Evolutionary conservation across 2,329 filamentous ascomycete species (phyloP), one percentile per base, ranked within the genome.

Genomic region (Phaeomoniella chlamydospora): DNA sequence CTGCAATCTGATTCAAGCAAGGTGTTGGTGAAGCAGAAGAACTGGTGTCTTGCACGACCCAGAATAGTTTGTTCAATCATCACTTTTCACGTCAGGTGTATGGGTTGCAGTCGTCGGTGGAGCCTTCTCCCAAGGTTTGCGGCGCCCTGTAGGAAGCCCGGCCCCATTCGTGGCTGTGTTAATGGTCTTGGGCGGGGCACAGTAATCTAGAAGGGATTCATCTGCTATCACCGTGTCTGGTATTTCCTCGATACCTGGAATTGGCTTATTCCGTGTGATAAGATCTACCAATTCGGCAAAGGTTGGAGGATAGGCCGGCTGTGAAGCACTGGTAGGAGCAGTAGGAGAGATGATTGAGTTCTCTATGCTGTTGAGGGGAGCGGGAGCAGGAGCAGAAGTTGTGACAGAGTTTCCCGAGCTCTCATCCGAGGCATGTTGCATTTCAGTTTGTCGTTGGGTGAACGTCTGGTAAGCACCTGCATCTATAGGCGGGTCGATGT

Each of bases 281-380:
- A 93, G 71, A 49, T 84, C 80, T 37, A 93, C 78, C 42, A 94
- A 85, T 45, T 88, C 77, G 5, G 82, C 79, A 55, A 94, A 94
- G 1, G 76, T 79, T 34, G 77, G 77, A 3, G 86, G 86, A 48
- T 93, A 93, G 1, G 74, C 71, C 26, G 84, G 80, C 32, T 72
- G 65, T 26, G 18, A 41, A 13, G 15, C 10, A 26, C 12, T 19
- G 29, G 37, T 19, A 26, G 36, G 19, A 12, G 35, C 18, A 50
- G 41, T 4, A 41, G 30, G 4, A 35, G 15, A 14, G 45, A 42
- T 2, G 38, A 18, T 29, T 5, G 12, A 29, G 4, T 33, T 34
- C 32, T 5, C 34, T 35, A 38, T 34, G 13, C 13, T 32, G 14
- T 29, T 34, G 35, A 18, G 37, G 18, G 19, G 41, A 29, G 30